A percentile compares a stretch with the other conserved stretches of the same genome.
These are phyloP conservation scores for Trametes punicea DNA, from an alignment of 768 basidiomycete species.

Conservation along the genomic window DNA sequence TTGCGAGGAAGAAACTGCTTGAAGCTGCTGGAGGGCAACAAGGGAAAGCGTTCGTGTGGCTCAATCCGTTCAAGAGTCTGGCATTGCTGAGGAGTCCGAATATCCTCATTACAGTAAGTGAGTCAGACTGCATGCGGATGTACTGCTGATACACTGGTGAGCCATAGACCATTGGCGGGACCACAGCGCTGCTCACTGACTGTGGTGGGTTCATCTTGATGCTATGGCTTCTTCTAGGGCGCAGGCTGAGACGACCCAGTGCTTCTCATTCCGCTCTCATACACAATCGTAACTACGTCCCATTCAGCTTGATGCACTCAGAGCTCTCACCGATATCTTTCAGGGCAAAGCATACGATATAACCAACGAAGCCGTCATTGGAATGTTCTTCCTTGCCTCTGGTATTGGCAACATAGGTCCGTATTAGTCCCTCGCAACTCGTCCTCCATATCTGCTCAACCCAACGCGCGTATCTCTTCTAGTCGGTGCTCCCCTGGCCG, in stretches of 20 bases:
- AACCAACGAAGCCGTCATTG: slow-evolving; percentile 52
- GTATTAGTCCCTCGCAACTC: slow-evolving; percentile 26
- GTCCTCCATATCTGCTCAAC: too few relatives aligned
- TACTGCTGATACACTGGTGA: neutral
- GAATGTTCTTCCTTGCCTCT: slow-evolving; percentile 55
- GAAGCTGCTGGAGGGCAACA: slow-evolving; percentile 31
- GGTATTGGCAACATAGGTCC: slow-evolving; percentile 57
- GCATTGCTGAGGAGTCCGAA: slow-evolving; percentile 56
- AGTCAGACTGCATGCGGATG: neutral
- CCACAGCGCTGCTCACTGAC: slow-evolving; percentile 27
- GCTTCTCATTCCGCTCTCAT: slow-evolving; percentile 58
- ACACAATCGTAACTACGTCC: slow-evolving; percentile 52
- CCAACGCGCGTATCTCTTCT: neutral
- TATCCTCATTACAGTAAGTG: slow-evolving; percentile 49
- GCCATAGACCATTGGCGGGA: slow-evolving; percentile 39
- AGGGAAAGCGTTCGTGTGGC: slow-evolving; percentile 30
- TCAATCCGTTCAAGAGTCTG: slow-evolving; percentile 59
- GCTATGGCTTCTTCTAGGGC: neutral
- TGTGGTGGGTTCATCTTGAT: neutral
- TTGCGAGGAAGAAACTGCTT: slow-evolving; percentile 35
- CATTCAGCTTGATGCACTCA: neutral
- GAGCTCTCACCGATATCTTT: neutral
- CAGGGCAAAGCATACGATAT: slow-evolving; percentile 63
- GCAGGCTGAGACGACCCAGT: slow-evolving; percentile 11
- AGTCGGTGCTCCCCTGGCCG: slow-evolving; percentile 62